A percentile compares a stretch with the other conserved stretches of the same genome.
phyloP scores from a whole-genome alignment of 140 eudicot genomes.

The Oenanthe javanica region DNA sequence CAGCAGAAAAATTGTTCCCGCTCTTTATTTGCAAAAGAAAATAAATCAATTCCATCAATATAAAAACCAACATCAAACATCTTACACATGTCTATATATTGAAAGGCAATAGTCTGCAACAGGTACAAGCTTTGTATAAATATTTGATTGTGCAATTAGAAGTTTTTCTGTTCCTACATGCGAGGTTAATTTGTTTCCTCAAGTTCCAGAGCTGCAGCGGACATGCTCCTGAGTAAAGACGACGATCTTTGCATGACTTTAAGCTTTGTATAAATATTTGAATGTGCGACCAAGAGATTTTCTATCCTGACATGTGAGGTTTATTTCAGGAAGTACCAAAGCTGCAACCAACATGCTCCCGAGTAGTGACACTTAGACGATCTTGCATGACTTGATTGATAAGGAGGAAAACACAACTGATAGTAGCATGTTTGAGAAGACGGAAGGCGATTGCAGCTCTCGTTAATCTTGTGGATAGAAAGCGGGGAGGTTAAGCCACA shows the following conservation, averaged over 20 bases:
- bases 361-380: too few species aligned
- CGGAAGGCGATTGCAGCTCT: slow-evolving; percentile 48
- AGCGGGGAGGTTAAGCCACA: slow-evolving; percentile 78
- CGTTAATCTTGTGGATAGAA: slow-evolving; percentile 38
- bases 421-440: slow-evolving; percentile 86
- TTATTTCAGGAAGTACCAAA: too few species aligned
- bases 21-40: not conserved
- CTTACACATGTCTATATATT: not conserved
- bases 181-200: too few species aligned
- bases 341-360: too few species aligned
- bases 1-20: not conserved
- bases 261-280: too few species aligned
- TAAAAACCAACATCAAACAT: not conserved
- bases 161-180: too few species aligned
- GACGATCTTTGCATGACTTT: too few species aligned
- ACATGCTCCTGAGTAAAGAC: too few species aligned
- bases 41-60: not conserved
- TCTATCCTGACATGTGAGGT: too few species aligned
- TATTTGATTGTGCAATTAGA: too few species aligned
- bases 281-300: too few species aligned
- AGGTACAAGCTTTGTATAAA: not conserved
- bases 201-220: too few species aligned
- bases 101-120: not conserved
- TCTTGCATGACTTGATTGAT: slow-evolving; percentile 26
- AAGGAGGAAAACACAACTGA: slow-evolving; percentile 61